Evolutionary conservation across 108 stramenopile species (phyloP).

Genomic region (Epipyxis sp.): DNA sequence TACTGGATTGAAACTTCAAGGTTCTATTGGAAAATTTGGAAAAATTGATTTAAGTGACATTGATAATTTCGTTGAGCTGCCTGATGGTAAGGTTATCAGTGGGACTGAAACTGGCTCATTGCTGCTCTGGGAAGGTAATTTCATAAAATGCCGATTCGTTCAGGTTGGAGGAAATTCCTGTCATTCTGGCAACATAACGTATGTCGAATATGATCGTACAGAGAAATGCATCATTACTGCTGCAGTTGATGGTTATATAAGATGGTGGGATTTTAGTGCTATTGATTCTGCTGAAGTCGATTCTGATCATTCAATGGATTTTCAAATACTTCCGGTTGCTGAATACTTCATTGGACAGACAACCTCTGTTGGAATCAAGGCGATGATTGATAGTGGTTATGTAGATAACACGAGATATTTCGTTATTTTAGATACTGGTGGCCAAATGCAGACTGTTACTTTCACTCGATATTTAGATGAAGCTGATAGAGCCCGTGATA

Average conservation of each 20-base stretch:
- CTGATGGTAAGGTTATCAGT: constrained; percentile 61
- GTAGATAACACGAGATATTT: neutral
- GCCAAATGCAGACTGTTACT: neutral
- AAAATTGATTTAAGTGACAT: constrained; percentile 62
- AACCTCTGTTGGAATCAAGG: neutral
- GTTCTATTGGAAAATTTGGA: constrained; percentile 54
- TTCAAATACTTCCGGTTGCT: constrained; percentile 5
- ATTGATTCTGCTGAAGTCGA: constrained; percentile 45
- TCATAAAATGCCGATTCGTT: constrained; percentile 58
- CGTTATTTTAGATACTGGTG: neutral
- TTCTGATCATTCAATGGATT: constrained; percentile 40
- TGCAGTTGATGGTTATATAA: constrained; percentile 36
- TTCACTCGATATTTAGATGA: neutral
- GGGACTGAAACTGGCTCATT: constrained; percentile 57
- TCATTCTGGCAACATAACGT: constrained; percentile 32
- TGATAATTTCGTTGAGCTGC: constrained; percentile 57
- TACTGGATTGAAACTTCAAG: constrained; percentile 69
- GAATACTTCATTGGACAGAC: constrained; percentile 11
- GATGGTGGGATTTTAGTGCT: constrained; percentile 29
- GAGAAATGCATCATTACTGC: constrained; percentile 30
- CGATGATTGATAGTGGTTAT: constrained; percentile 29
- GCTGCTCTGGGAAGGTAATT: constrained; percentile 65
- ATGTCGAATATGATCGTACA: constrained; percentile 3
- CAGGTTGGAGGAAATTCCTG: constrained; percentile 20
- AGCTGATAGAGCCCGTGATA: constrained; percentile 20